Percentiles rank a stretch among this genome's conserved stretches.
Conservation (phyloP, 2,329 filamentous ascomycete genomes). For the Berkeleyomyces basicola region DNA sequence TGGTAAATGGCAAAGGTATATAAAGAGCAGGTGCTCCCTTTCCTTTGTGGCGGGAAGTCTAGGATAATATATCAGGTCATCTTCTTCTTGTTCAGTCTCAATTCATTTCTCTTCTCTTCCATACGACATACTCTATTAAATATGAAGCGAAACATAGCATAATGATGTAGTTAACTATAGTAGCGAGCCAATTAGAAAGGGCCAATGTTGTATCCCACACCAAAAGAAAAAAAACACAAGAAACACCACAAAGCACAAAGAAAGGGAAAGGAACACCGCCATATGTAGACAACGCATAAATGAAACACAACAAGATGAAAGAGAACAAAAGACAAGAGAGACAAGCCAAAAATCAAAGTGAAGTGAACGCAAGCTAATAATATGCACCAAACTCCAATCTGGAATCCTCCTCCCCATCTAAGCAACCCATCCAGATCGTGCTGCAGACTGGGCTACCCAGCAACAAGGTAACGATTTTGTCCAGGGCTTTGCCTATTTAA, state of each 20-base stretch:
- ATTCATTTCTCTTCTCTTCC: no score
- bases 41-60: no score
- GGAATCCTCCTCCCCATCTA: not conserved
- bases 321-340: not conserved
- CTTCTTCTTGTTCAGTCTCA: no score
- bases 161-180: no score
- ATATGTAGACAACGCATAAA: conserved; percentile 2
- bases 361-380: conserved; percentile 1
- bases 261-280: not conserved
- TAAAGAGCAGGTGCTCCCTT: no score
- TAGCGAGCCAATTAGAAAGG: not conserved
- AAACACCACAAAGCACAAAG: not conserved
- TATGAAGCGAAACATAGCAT: no score
- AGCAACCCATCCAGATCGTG: not conserved
- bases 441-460: not conserved
- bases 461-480: not conserved
- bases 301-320: not conserved
- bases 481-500: not conserved
- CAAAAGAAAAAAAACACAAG: not conserved
- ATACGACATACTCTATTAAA: no score
- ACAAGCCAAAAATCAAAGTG: not conserved
- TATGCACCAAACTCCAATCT: conserved; percentile 4
- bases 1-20: no score
- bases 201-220: not conserved
- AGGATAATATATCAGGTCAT: no score